Conservation (phyloP, 2,329 filamentous ascomycete genomes). For the Hypoxylon sp. region DNA sequence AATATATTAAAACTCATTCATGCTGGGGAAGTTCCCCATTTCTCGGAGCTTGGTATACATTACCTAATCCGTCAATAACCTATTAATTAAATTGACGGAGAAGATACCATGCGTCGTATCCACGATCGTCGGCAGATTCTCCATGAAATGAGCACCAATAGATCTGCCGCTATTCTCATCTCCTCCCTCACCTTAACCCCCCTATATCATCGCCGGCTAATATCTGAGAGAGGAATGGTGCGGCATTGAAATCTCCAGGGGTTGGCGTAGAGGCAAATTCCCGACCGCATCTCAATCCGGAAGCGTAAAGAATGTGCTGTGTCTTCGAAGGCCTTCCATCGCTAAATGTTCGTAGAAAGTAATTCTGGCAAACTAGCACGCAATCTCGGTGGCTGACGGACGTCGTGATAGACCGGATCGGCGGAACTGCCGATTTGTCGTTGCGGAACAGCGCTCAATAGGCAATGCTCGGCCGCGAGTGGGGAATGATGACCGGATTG, state of each 20-base stretch:
- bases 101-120: constrained; percentile 25
- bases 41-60: constrained; percentile 40
- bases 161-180: constrained; percentile 37
- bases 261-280: constrained; percentile 8
- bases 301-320: not conserved
- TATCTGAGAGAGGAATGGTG: constrained; percentile 27
- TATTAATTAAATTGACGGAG: constrained; percentile 34
- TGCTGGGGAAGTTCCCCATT: constrained; percentile 32
- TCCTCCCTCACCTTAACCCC: constrained; percentile 27
- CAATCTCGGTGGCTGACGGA: not conserved
- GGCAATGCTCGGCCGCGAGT: not conserved
- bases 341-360: not conserved
- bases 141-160: constrained; percentile 31
- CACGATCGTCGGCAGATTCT: constrained; percentile 41
- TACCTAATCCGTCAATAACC: constrained; percentile 39
- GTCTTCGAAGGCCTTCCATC: not conserved
- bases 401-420: not conserved
- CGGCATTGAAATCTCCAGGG: constrained; percentile 32
- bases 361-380: not conserved
- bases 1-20: constrained; percentile 47
- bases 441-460: not conserved
- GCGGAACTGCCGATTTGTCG: constrained; percentile 1
- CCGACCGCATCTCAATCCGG: constrained; percentile 6
- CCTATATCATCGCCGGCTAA: constrained; percentile 42
- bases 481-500: not conserved